Evolutionary conservation across 768 basidiomycete species (phyloP).

Genomic region (Coprinopsis sp.): DNA sequence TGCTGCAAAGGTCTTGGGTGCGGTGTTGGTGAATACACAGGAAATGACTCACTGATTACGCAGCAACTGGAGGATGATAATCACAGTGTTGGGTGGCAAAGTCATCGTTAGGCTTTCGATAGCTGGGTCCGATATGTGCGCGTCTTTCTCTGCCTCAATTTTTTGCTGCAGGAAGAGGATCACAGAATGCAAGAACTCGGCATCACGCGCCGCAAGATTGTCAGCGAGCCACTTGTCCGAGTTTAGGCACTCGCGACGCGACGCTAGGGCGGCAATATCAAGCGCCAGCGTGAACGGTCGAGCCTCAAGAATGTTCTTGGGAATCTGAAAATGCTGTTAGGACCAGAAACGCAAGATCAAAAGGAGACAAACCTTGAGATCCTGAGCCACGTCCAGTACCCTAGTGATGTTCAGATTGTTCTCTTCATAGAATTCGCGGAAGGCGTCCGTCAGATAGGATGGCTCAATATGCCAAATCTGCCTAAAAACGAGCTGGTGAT

Average conservation of each 20-base stretch:
- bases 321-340: constrained; percentile 48
- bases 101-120: constrained; percentile 80
- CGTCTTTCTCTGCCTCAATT: constrained; percentile 82
- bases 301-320: constrained; percentile 88
- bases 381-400: constrained; percentile 92
- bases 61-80: constrained; percentile 87
- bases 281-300: constrained; percentile 86
- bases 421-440: constrained; percentile 89
- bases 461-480: constrained; percentile 91
- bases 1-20: constrained; percentile 35
- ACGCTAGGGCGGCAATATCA: constrained; percentile 91
- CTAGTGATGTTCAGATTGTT: constrained; percentile 90
- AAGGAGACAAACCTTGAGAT: constrained; percentile 64
- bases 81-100: constrained; percentile 82
- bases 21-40: no score
- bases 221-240: constrained; percentile 95
- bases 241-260: constrained; percentile 89
- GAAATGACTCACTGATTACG: constrained; percentile 63
- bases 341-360: background rate
- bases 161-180: constrained; percentile 90
- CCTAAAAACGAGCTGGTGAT: constrained; percentile 96
- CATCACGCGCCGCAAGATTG: constrained; percentile 76
- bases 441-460: constrained; percentile 78
- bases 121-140: constrained; percentile 71
- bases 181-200: constrained; percentile 82